Percentiles rank a stretch among this genome's conserved stretches.
These are phyloP conservation scores for Syzygium aromaticum DNA, from an alignment of 345 rosid genomes.

Conservation along the genomic window DNA sequence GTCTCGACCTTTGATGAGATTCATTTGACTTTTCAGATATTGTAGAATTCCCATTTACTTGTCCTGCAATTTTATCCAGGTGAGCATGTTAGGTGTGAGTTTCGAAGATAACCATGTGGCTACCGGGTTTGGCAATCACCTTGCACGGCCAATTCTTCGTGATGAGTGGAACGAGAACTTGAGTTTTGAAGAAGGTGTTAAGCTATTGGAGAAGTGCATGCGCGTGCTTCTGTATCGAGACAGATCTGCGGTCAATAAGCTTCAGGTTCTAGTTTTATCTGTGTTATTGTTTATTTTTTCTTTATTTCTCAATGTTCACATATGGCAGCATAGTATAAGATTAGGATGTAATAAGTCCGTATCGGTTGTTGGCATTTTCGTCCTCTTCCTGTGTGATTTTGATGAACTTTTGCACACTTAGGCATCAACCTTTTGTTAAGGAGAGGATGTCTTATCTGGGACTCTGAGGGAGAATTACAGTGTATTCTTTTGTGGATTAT, in stretches of 20 bases:
- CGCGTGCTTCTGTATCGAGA: slow-evolving; percentile 93
- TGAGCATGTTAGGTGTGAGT: slow-evolving; percentile 82
- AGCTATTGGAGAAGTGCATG: slow-evolving; percentile 91
- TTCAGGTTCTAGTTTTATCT: slow-evolving; percentile 42
- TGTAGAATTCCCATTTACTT: neutral
- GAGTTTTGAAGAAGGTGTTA: slow-evolving; percentile 88
- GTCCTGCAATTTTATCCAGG: slow-evolving; percentile 24
- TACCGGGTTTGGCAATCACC: slow-evolving; percentile 92
- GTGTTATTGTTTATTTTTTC: neutral
- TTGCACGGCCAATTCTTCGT: slow-evolving; percentile 87
- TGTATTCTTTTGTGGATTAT: too few relatives aligned
- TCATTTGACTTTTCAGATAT: neutral
- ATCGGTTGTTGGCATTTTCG: neutral
- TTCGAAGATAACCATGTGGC: slow-evolving; percentile 90
- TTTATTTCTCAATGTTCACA: neutral
- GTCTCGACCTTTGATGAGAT: neutral
- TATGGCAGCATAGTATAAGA: neutral
- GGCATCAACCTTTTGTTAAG: neutral
- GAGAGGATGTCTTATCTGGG: neutral
- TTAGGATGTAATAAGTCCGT: neutral
- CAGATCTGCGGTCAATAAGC: slow-evolving; percentile 86
- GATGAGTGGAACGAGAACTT: slow-evolving; percentile 84
- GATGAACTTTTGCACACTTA: neutral
- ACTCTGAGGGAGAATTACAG: neutral
- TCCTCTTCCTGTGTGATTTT: neutral